A percentile compares a stretch with the other conserved stretches of the same genome.
These are phyloP conservation scores for Arachnopeziza araneosa DNA, from an alignment of 2,329 filamentous ascomycete species.

Conservation along the genomic window DNA sequence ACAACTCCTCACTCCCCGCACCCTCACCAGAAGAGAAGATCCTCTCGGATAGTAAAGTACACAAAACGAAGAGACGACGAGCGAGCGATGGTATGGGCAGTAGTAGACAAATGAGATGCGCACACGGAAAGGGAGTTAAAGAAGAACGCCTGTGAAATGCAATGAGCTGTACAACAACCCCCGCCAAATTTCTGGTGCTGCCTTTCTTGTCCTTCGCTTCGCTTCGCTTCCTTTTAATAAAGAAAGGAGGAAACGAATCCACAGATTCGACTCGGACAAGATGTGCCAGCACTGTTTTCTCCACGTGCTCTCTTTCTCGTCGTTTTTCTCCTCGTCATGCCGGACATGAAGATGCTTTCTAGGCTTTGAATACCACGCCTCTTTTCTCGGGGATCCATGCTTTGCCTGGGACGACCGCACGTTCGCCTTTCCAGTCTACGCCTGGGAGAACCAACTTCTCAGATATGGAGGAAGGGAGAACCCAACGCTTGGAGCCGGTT, in stretches of 20 bases:
- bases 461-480: conserved; percentile 10
- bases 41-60: not conserved
- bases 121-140: not conserved
- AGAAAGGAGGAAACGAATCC: not conserved
- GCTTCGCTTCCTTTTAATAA: not conserved
- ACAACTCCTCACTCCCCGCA: not conserved
- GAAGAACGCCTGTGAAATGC: not conserved
- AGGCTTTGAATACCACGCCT: not conserved
- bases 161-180: not conserved
- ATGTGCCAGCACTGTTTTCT: not conserved
- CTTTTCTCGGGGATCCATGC: not conserved
- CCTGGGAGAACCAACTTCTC: conserved; percentile 1
- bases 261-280: not conserved
- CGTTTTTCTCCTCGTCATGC: not conserved
- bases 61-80: not conserved
- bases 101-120: not conserved
- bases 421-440: not conserved
- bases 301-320: no score
- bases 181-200: not conserved
- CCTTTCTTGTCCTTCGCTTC: not conserved
- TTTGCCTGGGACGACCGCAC: conserved; percentile 12
- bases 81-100: not conserved
- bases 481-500: conserved; percentile 19
- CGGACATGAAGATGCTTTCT: not conserved
- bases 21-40: not conserved